Base-by-base conservation (phyloP, 306 rosid genomes). In the Quercus robur region DNA sequence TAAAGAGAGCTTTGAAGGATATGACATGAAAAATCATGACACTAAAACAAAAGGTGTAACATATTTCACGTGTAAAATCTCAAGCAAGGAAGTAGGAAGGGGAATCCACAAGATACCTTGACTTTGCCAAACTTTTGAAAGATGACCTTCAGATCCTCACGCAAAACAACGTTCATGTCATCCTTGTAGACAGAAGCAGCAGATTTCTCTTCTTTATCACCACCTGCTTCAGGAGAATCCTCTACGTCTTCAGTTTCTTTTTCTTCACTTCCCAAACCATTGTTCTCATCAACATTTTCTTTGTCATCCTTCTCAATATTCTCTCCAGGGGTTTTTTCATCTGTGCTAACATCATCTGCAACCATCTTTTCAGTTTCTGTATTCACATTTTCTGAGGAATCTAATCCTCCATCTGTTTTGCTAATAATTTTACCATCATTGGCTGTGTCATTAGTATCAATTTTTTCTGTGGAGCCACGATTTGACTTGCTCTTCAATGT, bases 121-220 rank as follows among this genome's bases (percentile, higher is more conserved):
- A 94, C 97, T 6, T 75, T 77, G 79, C 98, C 98, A 83, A 84
- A 94, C 79, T 90, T 89, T 81, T 82, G 77, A 61, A 94, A 94
- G 81, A 92, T 74, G 66, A 1, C 71, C 88, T 87, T 94, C 84
- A 94, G 86, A 87, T 94, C 98, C 91, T 94, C 98, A 12, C 98
- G 94, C 78, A 86, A 8, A 72, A 94, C 96, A 31, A 94, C 97
- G 35, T 92, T 81, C 97, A 72, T 89, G 89, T 92, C 80, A 70
- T 92, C 91, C 76, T 52, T 90, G 85, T 26, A 90, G 64, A 80
- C 38, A 20, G 80, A 83, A 62, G 87, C 92, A 46, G 88, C 73
- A 75, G 66, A 5, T 74, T 83, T 90, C 80, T 66, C 89, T 74
- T 82, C 92, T 58, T 75, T 67, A 61, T 86, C 87, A 38, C 38